Base-by-base conservation (phyloP, 2,329 filamentous ascomycete genomes). In the Aureobasidium sp. region DNA sequence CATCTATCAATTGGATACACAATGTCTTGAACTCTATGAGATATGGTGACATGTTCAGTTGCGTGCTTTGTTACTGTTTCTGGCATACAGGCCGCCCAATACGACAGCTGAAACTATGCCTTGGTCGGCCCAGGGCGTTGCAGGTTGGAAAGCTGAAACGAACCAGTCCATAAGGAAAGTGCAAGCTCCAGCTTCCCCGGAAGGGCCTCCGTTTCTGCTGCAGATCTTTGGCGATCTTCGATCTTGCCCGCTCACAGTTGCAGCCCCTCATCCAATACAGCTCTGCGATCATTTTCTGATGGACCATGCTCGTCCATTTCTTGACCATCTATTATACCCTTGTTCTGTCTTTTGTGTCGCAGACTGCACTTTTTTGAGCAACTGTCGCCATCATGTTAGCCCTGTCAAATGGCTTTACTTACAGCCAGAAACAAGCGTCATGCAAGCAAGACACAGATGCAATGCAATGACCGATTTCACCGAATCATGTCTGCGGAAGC, bases 211-310 rank as follows among this genome's bases (percentile, higher is more conserved):
- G 47, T 51, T 42, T 42, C 23, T 39, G 23, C 13, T 27, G 51
- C 26, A 55, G 51, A 55, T 55, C 51, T 55, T 55, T 42, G 50
- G 10, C 20, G 50, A 52, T 55, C 51, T 20, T 55, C 51, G 51
- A 55, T 55, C 37, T 55, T 55, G 51, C 36, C 37, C 7, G 20
- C 12, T 52, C 9, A 5, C 48, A 32, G 51, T 36, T 20, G 50
- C 15, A 32, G 8, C 51, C 32, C 9, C 26, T 42, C 23, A 7
- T 20, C 37, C 8, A 12, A 8, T 32, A 20, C 20, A 17, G 15
- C n/a, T 52, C 12, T 39, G n/a, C 23, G 17, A n/a, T n/a, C 4
- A 3, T 48, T 5, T n/a, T 17, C 29, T 9, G 15, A 48, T 48
- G 23, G 26, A n/a, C 26, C 9, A 36, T 36, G 29, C 15, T 10